A percentile compares a stretch with the other conserved stretches of the same genome.
Evolutionary conservation across 352 stramenopile genomes (phyloP).

Genomic region (Thalassiosira exigua): DNA sequence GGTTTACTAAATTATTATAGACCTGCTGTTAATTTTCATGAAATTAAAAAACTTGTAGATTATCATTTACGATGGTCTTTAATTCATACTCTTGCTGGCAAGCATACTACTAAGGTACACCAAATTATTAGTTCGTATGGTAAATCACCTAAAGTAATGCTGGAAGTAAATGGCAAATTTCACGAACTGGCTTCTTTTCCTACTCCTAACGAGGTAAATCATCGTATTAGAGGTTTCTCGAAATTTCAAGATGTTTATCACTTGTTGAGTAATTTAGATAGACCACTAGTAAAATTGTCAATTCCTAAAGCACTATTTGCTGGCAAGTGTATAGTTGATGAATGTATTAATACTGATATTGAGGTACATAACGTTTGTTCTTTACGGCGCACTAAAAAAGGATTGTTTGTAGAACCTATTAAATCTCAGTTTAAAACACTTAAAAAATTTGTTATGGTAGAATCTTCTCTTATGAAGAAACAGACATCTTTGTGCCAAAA

Average conservation of each 20-base stretch:
- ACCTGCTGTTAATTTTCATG: conserved; percentile 5
- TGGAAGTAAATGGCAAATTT: conserved; percentile 2
- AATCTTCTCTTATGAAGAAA: conserved; percentile 1
- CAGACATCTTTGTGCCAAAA: conserved; percentile 7
- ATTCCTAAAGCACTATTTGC: conserved; percentile 5
- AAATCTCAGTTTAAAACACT: background rate
- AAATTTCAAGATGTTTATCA: conserved; percentile 9
- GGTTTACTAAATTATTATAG: conserved; percentile 7
- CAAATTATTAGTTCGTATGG: conserved; percentile 8
- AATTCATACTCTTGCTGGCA: conserved; percentile 5
- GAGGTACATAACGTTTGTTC: conserved; percentile 1
- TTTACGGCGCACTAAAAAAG: conserved; percentile 7
- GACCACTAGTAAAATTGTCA: conserved; percentile 5
- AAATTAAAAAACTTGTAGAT: conserved; percentile 10
- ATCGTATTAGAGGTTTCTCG: background rate
- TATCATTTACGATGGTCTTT: conserved; percentile 7
- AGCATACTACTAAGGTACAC: conserved; percentile 5
- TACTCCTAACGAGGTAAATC: conserved; percentile 4
- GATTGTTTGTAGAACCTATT: background rate
- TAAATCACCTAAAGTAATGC: conserved; percentile 3
- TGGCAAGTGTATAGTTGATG: conserved; percentile 1
- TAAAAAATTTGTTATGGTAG: conserved; percentile 4
- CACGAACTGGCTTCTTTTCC: conserved; percentile 6
- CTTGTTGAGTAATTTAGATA: conserved; percentile 1
- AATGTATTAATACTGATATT: conserved; percentile 8